phyloP scores from a whole-genome alignment of 176 grass and related monocot species.

The Oryza glaberrima region DNA sequence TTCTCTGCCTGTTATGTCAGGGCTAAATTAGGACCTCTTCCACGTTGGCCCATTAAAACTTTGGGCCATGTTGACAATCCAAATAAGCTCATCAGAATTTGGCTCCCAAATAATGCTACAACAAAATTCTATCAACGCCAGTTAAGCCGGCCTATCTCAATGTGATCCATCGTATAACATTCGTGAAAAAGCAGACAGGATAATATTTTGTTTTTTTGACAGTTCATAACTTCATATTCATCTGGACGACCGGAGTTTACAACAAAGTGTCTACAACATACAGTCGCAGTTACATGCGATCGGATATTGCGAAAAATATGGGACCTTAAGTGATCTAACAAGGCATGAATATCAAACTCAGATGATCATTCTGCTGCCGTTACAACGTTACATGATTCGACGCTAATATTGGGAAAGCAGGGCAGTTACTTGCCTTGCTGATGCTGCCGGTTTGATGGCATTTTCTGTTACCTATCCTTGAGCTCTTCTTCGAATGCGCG shows the following conservation, averaged over 20 bases:
- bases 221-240: background rate
- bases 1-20: too few species aligned
- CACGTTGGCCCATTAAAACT: background rate
- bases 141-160: too few species aligned
- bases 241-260: background rate
- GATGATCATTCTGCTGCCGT: background rate
- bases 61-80: background rate
- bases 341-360: background rate
- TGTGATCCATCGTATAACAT: background rate
- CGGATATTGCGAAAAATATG: background rate
- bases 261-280: background rate
- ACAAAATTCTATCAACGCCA: too few species aligned
- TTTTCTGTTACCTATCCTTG: constrained; percentile 73
- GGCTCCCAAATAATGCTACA: too few species aligned
- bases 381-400: background rate
- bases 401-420: background rate
- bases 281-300: background rate
- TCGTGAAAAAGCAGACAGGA: background rate
- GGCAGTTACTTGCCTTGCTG: background rate
- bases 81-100: background rate
- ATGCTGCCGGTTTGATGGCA: background rate
- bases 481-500: constrained; percentile 75
- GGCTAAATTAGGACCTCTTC: too few species aligned
- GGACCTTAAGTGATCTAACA: background rate
- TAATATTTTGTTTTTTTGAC: background rate